phyloP scores from a whole-genome alignment of 106 monocot species.

The Dendrobium officinale region DNA sequence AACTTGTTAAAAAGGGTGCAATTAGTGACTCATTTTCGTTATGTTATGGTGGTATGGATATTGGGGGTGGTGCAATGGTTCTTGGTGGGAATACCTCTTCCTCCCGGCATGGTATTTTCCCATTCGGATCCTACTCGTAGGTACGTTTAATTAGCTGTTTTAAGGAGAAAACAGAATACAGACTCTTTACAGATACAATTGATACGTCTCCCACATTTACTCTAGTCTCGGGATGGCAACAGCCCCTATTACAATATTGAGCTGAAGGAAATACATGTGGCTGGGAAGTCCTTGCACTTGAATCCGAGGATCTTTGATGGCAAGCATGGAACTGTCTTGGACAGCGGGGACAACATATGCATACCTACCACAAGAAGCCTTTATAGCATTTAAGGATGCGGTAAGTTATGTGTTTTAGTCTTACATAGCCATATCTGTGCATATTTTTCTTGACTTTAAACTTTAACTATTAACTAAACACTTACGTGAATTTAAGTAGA shows the following conservation, averaged over 20 bases:
- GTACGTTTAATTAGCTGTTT: slow-evolving; percentile 33
- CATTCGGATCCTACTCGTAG: slow-evolving; percentile 73
- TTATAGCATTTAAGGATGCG: slow-evolving; percentile 64
- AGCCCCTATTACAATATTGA: slow-evolving; percentile 97
- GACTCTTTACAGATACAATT: slow-evolving; percentile 27
- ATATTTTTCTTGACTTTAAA: not conserved
- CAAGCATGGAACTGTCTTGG: slow-evolving; percentile 82
- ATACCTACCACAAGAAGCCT: slow-evolving; percentile 82
- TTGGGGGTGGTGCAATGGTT: slow-evolving; percentile 94
- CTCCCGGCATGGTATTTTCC: slow-evolving; percentile 64
- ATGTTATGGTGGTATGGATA: slow-evolving; percentile 96
- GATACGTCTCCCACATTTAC: slow-evolving; percentile 61
- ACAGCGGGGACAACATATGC: slow-evolving; percentile 99
- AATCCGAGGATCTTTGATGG: slow-evolving; percentile 59
- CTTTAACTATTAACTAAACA: not conserved
- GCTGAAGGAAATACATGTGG: slow-evolving; percentile 80
- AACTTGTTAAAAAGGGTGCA: slow-evolving; percentile 82
- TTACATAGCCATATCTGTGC: not conserved
- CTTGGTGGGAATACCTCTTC: slow-evolving; percentile 77
- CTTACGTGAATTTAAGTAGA: not conserved
- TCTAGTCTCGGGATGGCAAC: slow-evolving; percentile 75
- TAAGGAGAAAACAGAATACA: not conserved
- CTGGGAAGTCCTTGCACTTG: slow-evolving; percentile 54
- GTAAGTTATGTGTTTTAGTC: slow-evolving; percentile 32
- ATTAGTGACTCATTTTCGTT: slow-evolving; percentile 85